Base-by-base conservation (phyloP, 2,329 filamentous ascomycete species). In the Chalara sp. region DNA sequence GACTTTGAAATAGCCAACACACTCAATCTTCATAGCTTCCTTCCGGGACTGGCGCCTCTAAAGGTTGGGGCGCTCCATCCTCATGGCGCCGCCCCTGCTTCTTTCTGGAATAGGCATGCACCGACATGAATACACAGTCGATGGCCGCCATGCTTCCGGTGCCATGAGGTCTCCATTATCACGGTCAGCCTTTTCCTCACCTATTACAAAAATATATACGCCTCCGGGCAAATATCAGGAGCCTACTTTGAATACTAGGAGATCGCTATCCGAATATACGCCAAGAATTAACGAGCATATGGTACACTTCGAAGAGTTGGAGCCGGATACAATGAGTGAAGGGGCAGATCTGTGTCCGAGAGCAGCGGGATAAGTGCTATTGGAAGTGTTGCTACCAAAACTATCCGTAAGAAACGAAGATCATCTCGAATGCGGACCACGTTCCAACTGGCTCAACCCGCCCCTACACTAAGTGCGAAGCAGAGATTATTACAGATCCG, bases 401-500 rank as follows among this genome's bases (percentile, higher is more conserved):
- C 35, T 10, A n/a, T 37, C n/a, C 57, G 67, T 47, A 70, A 67
- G 50, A 70, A 69, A 52, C 76, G 75, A 61, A 72, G 74, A 7
- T 59, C 67, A 1, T 67, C 70, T 5, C 74, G 80, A 53, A 76
- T 74, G 47, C 83, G 79, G 62, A 87, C 83, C 2, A 76, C 74
- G 6, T 89, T 79, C 64, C 74, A 80, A 48, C 73, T 90, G 40
- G 86, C 84, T 42, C 84, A 86, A 56, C 85, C 87, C 0, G 74
- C 84, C 52, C 73, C 85, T 55, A 72, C 76, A 60, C 63, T 79
- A 54, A 69, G 76, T 56, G 71, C 74, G 61, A 77, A 83, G 61
- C 86, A 85, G 62, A 56, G 58, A n/a, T 52, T 67, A 10, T 73
- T 86, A 11, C 80, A 84, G 59, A 73, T 86, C 32, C 79, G 85